Base-by-base conservation (phyloP, 2,329 filamentous ascomycete species). In the Cladosporium sp. region DNA sequence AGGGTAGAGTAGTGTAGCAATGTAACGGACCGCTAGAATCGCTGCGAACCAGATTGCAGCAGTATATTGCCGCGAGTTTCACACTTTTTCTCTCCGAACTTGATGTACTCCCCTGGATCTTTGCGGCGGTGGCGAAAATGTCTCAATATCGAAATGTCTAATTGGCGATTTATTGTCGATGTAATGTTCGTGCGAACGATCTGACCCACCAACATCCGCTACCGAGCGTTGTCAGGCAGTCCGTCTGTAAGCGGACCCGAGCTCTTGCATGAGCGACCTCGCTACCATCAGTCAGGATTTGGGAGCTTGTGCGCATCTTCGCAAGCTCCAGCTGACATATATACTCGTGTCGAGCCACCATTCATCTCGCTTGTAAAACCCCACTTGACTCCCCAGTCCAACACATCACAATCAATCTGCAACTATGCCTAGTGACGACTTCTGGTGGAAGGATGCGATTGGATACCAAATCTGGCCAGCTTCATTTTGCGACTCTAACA, bases 391-490 rank as follows among this genome's bases (percentile, higher is more conserved):
- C 20, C 37, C 15, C 19, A 6, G 3, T 12, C 37, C n/a, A 6
- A 3, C 6, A 3, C 20, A 40, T 17, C 2, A 20, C 4, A 2
- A 10, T 12, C 4, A 20, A 3, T 2, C 37, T 20, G n/a, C 17
- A 15, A 13, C 6, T 4, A 44, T 44, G 40, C 1, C 22, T 1
- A 28, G 13, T 5, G 5, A 20, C 51, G 34, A n/a, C 3, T 6
- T 34, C 15, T 77, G 75, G 75, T 77, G 75, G 74, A 76, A 77
- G 60, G 72, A 74, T 58, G 70, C 70, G 6, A 66, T 67, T 3
- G 72, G 77, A 53, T 77, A 77, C 60, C 69, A 77, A 59, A 70
- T 77, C 50, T 78, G 77, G 63, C 76, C 76, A 4, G 70, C 71
- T 6, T 70, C 65, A 25, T 80, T 78, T 67, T 71, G 72, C 62